These are phyloP conservation scores for Daedaleopsis nitida DNA, from an alignment of 768 basidiomycete genomes.

Conservation along the genomic window DNA sequence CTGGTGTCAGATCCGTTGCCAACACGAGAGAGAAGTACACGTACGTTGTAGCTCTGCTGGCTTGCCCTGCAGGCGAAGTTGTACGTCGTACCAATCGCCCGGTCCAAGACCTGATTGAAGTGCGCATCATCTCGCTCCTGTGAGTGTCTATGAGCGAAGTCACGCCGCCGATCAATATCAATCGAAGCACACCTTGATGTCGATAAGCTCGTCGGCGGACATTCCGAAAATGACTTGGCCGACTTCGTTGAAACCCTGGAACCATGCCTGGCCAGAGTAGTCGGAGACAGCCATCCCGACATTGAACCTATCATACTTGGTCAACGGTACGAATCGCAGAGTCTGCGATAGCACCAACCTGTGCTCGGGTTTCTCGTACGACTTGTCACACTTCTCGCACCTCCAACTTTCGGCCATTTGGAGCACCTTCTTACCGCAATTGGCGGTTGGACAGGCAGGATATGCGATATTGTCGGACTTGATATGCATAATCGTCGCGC, in stretches of 20 bases:
- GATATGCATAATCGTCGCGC: constrained; percentile 88
- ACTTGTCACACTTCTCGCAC: constrained; percentile 91
- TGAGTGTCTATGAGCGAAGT: constrained; percentile 2
- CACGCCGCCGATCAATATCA: background rate
- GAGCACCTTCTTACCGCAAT: constrained; percentile 89
- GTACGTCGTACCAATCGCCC: constrained; percentile 67
- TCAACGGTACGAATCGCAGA: background rate
- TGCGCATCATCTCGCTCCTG: constrained; percentile 63
- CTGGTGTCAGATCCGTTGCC: background rate
- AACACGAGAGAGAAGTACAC: constrained; percentile 25
- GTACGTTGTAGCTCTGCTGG: constrained; percentile 82
- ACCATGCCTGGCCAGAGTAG: constrained; percentile 86
- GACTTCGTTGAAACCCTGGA: constrained; percentile 94
- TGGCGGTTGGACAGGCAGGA: constrained; percentile 79
- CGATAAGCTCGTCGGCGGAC: constrained; percentile 75
- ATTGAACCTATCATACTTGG: constrained; percentile 57
- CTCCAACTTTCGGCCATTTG: constrained; percentile 73
- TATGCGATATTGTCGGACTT: constrained; percentile 82
- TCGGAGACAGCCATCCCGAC: constrained; percentile 89
- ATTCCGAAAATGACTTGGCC: constrained; percentile 77
- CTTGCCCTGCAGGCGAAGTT: constrained; percentile 88
- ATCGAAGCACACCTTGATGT: constrained; percentile 58
- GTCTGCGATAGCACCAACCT: constrained; percentile 52
- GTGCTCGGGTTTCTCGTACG: constrained; percentile 70
- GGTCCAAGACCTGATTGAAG: constrained; percentile 60